Base-by-base conservation (phyloP, 1,284 basidiomycete genomes). In the Entoloma clypeatum region DNA sequence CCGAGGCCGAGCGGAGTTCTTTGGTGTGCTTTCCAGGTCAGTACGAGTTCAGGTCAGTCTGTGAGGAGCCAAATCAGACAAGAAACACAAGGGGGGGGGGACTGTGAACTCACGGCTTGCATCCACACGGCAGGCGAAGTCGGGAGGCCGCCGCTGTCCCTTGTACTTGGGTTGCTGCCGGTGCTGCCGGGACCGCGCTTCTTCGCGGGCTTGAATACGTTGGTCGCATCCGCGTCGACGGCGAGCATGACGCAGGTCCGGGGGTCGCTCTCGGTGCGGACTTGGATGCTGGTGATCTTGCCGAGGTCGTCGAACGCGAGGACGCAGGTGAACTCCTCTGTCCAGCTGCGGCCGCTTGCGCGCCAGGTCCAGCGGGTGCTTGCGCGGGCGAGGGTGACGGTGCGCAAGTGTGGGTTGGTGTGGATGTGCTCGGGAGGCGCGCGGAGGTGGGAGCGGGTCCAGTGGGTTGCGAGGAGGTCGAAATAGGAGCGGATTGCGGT, bases 401-500 rank as follows among this genome's bases (percentile, higher is more conserved):
- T 56, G 11, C 57, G 53, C 1, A 52, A 41, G 3, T 44, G 49
- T 3, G 51, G 36, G 25, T 63, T 54, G 6, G 50, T 41, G 40
- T 47, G 18, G 26, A 58, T 33, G n/a, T n/a, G n/a, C n/a, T n/a
- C n/a, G 43, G 51, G 39, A 41, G 58, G 48, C 16, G 49, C 44
- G 39, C 53, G 19, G n/a, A 60, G 47, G 14, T 60, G 49, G 0
- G 59, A 54, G 6, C 67, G 64, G 5, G 53, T 58, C 63, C 64
- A 72, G 47, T 71, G 60, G 1, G 68, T 68, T 8, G 65, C 60
- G 14, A 71, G 51, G 29, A 72, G 54, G 50, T 73, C 69, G 37
- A 72, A 69, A 45, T 72, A 73, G 1, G 71, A 73, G 11, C 69
- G 64, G 24, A 72, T 55, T 10, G 68, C 71, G 39, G 71, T 69